Base-by-base conservation (phyloP, 805 yeast genomes). In the Sporopachydermia lactativora region DNA sequence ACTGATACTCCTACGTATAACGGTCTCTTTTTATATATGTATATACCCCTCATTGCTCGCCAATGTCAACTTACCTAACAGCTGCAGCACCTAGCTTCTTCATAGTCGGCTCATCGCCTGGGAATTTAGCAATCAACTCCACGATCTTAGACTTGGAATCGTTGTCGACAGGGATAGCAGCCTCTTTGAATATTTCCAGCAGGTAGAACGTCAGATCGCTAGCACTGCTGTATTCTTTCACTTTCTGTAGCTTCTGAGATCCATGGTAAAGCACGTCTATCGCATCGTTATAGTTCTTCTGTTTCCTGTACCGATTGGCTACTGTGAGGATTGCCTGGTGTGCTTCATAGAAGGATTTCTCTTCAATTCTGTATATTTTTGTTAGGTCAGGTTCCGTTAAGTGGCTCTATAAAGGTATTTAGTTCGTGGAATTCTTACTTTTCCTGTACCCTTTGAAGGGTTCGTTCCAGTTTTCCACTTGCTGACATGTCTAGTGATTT, bases 281-380 rank as follows among this genome's bases (percentile, higher is more conserved):
- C 5, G 96, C 95, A 34, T 80, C 78, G 2, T 60, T 62, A 55
- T 70, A 83, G 44, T 79, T 74, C 45, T 75, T 74, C 17, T 76
- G 55, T 47, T 82, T 74, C 36, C 81, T 79, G 53, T 82, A 81
- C 54, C 98, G 69, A 49, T 86, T 86, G 35, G 83, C 82, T 41
- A 89, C 81, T 4, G 97, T 85, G 52, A 96, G 68, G 40, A 92
- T 68, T 0, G 95, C 88, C 59, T 92, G 97, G 57, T 89, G 96
- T 0, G 97, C 97, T 56, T 92, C 98, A 56, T 89, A 89, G 61
- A 70, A 85, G 42, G 86, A 81, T 2, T 83, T 84, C 39, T 70
- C 70, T 39, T 70, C 72, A 47, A 89, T 79, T 51, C 81, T 77
- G 17, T 24, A 24, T 8, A 24, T n/a, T 8, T 24, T n/a, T 24